phyloP scores from a whole-genome alignment of 495 filamentous ascomycete genomes.

The Penicillium fimorum region DNA sequence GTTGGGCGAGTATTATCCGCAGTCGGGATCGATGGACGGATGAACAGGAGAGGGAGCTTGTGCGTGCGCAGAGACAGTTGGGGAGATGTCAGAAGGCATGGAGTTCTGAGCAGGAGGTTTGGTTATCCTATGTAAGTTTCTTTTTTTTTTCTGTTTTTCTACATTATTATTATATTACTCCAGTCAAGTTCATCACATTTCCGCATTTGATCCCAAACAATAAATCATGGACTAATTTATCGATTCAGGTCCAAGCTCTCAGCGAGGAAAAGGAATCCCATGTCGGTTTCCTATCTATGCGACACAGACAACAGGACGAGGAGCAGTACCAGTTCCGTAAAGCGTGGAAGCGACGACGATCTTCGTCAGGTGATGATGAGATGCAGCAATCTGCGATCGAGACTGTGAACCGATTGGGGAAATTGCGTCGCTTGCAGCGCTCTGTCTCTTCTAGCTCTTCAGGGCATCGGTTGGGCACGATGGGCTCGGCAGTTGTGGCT shows the following conservation, averaged over 20 bases:
- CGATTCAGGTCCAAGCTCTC: constrained; percentile 34
- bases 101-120: constrained; percentile 46
- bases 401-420: constrained; percentile 11
- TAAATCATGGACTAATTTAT: constrained; percentile 3
- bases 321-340: constrained; percentile 44
- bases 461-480: constrained; percentile 10
- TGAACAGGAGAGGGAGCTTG: constrained; percentile 36
- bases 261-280: constrained; percentile 43
- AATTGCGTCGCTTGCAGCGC: constrained; percentile 21
- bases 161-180: neutral
- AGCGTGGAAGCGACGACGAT: constrained; percentile 34
- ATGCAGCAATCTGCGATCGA: neutral
- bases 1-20: constrained; percentile 38
- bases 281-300: constrained; percentile 33
- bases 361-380: constrained; percentile 3
- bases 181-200: neutral
- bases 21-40: constrained; percentile 36
- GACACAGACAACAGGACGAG: constrained; percentile 39
- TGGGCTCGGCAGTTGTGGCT: constrained; percentile 15
- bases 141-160: constrained; percentile 5
- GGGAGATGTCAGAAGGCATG: constrained; percentile 43
- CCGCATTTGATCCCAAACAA: neutral
- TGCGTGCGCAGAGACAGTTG: constrained; percentile 31
- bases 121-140: constrained; percentile 39
- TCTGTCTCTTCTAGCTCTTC: constrained; percentile 17